Evolutionary conservation across 768 basidiomycete species (phyloP), one percentile per base, ranked within the genome.

Genomic region (Tulasnella sp.): DNA sequence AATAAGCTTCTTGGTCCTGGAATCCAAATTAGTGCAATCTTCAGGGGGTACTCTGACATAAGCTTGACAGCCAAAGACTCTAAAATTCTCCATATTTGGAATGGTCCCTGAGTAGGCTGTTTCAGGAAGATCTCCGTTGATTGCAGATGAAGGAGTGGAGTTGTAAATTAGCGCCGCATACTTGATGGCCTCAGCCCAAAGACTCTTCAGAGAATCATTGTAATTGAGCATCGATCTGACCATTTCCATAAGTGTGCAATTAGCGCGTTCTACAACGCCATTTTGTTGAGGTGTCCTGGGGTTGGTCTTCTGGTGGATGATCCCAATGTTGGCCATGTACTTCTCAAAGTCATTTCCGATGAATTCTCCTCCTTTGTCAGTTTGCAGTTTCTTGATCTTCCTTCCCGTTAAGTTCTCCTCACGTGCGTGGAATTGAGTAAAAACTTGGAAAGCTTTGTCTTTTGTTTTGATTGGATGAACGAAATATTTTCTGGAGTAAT

Each of bases 281-380:
- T 49, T 50, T 29, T 57, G 54, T 24, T 49, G 33, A 3, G 52
- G 53, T 4, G 53, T 54, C 5, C 20, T 28, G 7, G 16, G 3
- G 5, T 22, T 24, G 27, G 53, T 54, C 6, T 54, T 32, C 16
- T 60, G 40, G 16, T 37, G 42, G 9, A 22, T n/a, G 35, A 60
- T 53, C 1, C 59, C 58, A 15, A 48, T 2, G 19, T 47, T 48
- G 5, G 19, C 27, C 8, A 35, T 27, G 54, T 25, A 56, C 15
- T 20, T n/a, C 5, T 15, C 24, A 2, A 53, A 47, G 1, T 43
- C 42, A 4, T 39, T 33, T 15, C 54, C 57, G 43, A 62, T 66
- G 57, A 61, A 70, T 52, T 69, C 67, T 1, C 65, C 68, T 2
- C 66, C 69, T 43, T 67, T 64, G 58, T 70, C 66, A 45, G 64